Evolutionary conservation across 1,284 basidiomycete genomes (phyloP).

Genomic region (Naganishia liquefaciens): DNA sequence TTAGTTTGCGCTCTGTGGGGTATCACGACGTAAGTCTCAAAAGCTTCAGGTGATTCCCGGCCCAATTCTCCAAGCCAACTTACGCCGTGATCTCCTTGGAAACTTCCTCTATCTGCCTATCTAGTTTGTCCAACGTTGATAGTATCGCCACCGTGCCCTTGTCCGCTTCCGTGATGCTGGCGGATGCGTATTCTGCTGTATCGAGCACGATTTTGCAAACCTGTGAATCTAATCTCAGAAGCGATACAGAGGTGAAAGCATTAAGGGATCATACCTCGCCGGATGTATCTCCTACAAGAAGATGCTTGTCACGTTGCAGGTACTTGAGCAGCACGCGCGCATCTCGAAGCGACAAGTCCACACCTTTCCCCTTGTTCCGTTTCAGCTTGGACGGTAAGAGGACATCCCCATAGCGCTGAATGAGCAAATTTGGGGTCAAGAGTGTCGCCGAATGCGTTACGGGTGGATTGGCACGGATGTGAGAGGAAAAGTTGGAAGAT

Average conservation of each 20-base stretch:
- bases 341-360: slow-evolving; percentile 63
- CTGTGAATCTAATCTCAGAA: slow-evolving; percentile 53
- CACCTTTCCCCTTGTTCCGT: slow-evolving; percentile 38
- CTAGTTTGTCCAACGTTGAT: slow-evolving; percentile 43
- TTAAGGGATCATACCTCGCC: background rate
- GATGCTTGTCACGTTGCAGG: slow-evolving; percentile 71
- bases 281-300: slow-evolving; percentile 55
- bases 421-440: slow-evolving; percentile 22
- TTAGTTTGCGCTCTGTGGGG: slow-evolving; percentile 64
- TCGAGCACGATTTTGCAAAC: slow-evolving; percentile 70
- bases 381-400: slow-evolving; percentile 32
- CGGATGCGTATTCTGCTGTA: slow-evolving; percentile 41
- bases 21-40: background rate
- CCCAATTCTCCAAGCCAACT: background rate
- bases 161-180: slow-evolving; percentile 53
- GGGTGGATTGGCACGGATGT: slow-evolving; percentile 58
- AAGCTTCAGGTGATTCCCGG: background rate
- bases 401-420: slow-evolving; percentile 18
- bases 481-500: slow-evolving; percentile 63
- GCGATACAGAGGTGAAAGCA: background rate
- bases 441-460: slow-evolving; percentile 64
- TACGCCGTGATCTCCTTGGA: slow-evolving; percentile 70
- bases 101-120: slow-evolving; percentile 50
- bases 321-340: slow-evolving; percentile 70
- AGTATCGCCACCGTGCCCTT: slow-evolving; percentile 47